Percentiles rank a stretch among this genome's conserved stretches.
These are phyloP conservation scores for Aspergillus costaricaensis DNA, from an alignment of 2,329 filamentous ascomycete genomes.

Conservation along the genomic window DNA sequence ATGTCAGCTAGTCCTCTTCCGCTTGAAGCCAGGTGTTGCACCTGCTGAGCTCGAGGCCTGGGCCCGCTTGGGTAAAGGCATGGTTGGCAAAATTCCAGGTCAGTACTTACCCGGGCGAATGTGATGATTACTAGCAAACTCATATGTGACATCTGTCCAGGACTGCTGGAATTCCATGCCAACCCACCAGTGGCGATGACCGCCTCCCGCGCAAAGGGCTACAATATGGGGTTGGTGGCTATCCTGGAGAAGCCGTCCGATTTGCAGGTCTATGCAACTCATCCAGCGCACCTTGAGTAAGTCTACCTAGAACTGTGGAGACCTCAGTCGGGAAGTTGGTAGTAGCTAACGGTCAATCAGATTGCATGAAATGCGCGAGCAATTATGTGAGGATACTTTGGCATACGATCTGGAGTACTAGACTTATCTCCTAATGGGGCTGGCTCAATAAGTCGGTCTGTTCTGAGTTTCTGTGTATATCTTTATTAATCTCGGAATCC, in stretches of 20 bases:
- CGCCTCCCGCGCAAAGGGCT: neutral
- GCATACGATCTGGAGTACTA: constrained; percentile 2
- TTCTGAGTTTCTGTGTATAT: no score
- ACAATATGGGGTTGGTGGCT: neutral
- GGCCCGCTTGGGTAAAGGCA: constrained; percentile 32
- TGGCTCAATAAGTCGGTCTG: neutral
- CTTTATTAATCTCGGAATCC: no score
- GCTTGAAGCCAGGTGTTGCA: constrained; percentile 43
- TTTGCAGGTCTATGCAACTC: neutral
- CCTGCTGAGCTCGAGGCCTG: constrained; percentile 36
- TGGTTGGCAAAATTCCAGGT: constrained; percentile 48
- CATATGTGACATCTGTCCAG: neutral
- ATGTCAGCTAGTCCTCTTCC: constrained; percentile 42
- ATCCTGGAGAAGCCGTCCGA: neutral
- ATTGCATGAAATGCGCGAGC: neutral
- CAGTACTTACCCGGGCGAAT: neutral
- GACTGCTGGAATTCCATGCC: neutral
- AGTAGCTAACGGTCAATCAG: neutral
- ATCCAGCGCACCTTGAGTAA: neutral
- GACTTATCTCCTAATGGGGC: neutral
- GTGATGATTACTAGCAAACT: neutral
- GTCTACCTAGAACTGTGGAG: neutral
- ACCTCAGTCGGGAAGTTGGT: no score
- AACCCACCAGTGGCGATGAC: neutral
- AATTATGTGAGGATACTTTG: constrained; percentile 1